Evolutionary conservation across 768 basidiomycete genomes (phyloP), one percentile per base, ranked within the genome.

Genomic region (Hysterangium stoloniferum): DNA sequence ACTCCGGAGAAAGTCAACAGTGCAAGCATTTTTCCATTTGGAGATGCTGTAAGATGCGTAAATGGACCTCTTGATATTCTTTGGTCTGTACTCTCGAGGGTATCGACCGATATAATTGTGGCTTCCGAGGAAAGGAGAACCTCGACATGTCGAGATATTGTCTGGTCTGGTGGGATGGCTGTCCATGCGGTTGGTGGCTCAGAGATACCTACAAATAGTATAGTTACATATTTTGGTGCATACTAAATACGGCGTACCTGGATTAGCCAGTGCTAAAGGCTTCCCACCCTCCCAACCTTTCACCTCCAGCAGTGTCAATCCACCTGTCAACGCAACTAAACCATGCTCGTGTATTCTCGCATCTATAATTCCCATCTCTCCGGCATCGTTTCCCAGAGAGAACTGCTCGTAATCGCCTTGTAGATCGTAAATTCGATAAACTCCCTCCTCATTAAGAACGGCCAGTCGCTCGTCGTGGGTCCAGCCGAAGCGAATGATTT

Each of bases 21-120:
- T 0, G 92, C 92, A 13, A 98, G 73, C 40, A 91, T 84, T 59
- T 94, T 92, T 32, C 95, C 95, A 58, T 93, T 94, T 1, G 96
- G 95, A 0, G 95, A 97, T 3, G 90, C 86, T 0, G 86, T 77
- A 45, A 98, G 76, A 58, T 86, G 85, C 0, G 76, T 77, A 64
- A 97, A 97, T 2, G 96, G 96, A 0, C 94, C 95, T 28, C 86
- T 78, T 6, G 83, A 82, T 7, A 97, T 70, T 9, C 85, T 80
- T 66, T 96, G 95, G 64, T 99, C 95, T 4, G 88, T 71, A 34
- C 73, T 77, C 62, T 97, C 94, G 40, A 97, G 71, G 48, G 86
- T 93, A 65, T 98, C 96, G 22, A 98, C 81, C 2, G 77, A 81
- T 59, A 86, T 66, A 44, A 98, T 84, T 1, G 91, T 89, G 3